These are phyloP conservation scores for Datura wrightii DNA, from an alignment of 257 asterid species.

Conservation along the genomic window DNA sequence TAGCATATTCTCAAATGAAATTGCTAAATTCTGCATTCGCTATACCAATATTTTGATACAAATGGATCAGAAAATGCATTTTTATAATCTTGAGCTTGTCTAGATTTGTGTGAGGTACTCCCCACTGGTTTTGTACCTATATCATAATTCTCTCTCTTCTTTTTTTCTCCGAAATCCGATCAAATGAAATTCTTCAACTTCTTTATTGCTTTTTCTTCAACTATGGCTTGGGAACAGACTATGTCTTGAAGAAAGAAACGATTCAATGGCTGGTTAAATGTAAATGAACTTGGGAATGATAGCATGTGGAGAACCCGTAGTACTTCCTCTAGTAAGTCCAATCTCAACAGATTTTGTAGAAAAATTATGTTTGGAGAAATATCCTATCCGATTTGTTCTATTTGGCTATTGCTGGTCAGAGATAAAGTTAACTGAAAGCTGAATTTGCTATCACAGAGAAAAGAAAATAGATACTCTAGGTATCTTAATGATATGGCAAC, in stretches of 20 bases:
- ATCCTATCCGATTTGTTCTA: neutral
- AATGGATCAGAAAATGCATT: neutral
- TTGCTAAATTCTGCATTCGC: neutral
- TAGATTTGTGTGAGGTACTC: constrained; percentile 13
- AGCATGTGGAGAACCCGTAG: neutral
- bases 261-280: neutral
- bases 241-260: neutral
- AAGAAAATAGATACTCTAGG: neutral
- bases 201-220: neutral
- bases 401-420: neutral
- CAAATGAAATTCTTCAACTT: constrained; percentile 2
- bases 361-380: neutral
- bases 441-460: neutral
- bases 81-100: neutral
- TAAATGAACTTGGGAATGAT: neutral
- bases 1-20: neutral
- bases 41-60: neutral
- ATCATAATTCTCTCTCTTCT: neutral
- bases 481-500: no score
- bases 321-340: neutral
- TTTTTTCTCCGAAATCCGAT: neutral
- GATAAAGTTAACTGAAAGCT: neutral
- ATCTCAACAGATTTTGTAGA: neutral
- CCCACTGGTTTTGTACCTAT: neutral
- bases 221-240: neutral